Base-by-base conservation (phyloP, 2,329 filamentous ascomycete genomes). In the Botrytis cinerea region DNA sequence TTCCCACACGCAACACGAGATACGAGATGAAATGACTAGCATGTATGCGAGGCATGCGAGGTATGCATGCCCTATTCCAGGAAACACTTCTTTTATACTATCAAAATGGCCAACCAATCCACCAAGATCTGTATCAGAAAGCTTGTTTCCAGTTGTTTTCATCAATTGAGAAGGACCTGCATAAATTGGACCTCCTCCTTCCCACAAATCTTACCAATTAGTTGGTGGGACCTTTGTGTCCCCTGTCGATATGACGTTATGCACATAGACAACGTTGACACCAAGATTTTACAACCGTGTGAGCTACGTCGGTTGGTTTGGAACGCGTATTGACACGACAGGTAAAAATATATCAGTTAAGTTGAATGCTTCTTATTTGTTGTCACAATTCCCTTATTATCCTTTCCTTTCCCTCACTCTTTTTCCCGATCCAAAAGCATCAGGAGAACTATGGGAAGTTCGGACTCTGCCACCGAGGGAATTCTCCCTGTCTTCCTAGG, bases 401-500 rank as follows among this genome's bases (percentile, higher is more conserved):
- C 14, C n/a, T 3, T 35, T 40, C 16, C 9, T 32, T 51, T 46
- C n/a, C 63, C 9, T 48, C n/a, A 46, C 14, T n/a, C 18, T 40
- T 14, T 38, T 9, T 8, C 2, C 4, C 7, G 32, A 43, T 32
- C 14, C 32, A 59, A 43, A 57, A 67, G 25, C 14, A 38, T 67
- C 63, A 51, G 32, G n/a, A 57, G n/a, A 28, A 57, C 14, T 25
- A 69, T 69, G 66, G 35, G 66, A 16, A 25, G 22, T 43, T 59
- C 48, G 9, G 61, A 67, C 10, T 51, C 63, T 25, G 45, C 46
- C 9, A 48, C 45, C 43, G 51, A 59, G 32, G 81, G 81, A 16
- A 76, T 83, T 16, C 51, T 81, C 48, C 77, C 80, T 73, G 84
- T 84, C 32, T 84, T 86, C 73, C 74, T 85, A 1, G 84, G 82